Evolutionary conservation across 1,284 basidiomycete genomes (phyloP).

Genomic region (Phellinidium pouzarii): DNA sequence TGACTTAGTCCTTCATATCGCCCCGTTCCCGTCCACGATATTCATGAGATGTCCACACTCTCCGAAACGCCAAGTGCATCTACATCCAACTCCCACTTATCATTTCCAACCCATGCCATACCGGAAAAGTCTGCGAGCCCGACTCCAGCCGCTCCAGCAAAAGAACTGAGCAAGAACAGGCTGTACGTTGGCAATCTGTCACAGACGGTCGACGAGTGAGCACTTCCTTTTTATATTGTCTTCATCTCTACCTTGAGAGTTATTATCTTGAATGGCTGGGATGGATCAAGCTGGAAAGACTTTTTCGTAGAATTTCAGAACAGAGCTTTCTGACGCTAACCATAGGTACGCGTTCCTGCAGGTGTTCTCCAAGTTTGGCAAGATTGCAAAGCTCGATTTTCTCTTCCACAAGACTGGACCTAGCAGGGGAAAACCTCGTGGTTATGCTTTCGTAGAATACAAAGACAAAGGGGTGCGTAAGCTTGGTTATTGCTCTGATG

Average conservation of each 20-base stretch:
- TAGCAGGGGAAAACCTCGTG: conserved; percentile 85
- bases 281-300: no score
- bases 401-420: conserved; percentile 92
- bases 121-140: conserved; percentile 6
- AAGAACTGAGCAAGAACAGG: conserved; percentile 48
- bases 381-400: conserved; percentile 87
- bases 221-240: conserved; percentile 17
- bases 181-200: conserved; percentile 92
- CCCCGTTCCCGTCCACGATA: background rate
- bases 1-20: background rate
- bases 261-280: no score
- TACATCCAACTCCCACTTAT: conserved; percentile 3
- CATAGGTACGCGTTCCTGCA: conserved; percentile 80
- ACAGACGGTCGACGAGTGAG: conserved; percentile 84
- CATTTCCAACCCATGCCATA: background rate
- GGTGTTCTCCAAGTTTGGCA: conserved; percentile 87
- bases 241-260: no score
- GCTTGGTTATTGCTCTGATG: conserved; percentile 4
- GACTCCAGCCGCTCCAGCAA: conserved; percentile 12
- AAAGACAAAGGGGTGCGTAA: conserved; percentile 69
- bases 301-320: background rate
- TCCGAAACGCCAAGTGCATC: conserved; percentile 9
- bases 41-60: conserved; percentile 2
- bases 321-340: conserved; percentile 8
- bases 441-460: conserved; percentile 94